Conservation (phyloP, 768 basidiomycete genomes). For the Serendipita indica region DNA sequence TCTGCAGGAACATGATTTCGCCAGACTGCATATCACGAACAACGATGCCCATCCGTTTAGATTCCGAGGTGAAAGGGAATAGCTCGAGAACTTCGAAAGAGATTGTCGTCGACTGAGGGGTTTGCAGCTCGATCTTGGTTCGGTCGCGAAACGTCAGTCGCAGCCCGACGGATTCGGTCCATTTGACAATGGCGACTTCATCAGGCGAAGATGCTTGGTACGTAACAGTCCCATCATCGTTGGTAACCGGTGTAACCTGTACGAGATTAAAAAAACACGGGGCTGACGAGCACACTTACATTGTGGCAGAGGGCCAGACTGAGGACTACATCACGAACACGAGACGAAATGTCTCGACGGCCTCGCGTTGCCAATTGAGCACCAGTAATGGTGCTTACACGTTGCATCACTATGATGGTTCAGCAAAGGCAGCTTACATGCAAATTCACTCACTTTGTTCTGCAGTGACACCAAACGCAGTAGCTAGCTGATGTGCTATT, state of each 20-base stretch:
- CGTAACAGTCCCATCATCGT: conserved; percentile 87
- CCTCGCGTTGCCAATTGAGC: conserved; percentile 75
- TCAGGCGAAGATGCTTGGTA: conserved; percentile 99
- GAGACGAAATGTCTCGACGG: conserved; percentile 84
- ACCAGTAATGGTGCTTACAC: conserved; percentile 37
- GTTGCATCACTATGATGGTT: conserved; percentile 39
- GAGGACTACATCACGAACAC: conserved; percentile 82
- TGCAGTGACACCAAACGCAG: conserved; percentile 57
- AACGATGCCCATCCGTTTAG: conserved; percentile 97
- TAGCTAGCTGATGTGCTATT: conserved; percentile 77
- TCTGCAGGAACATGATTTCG: conserved; percentile 83
- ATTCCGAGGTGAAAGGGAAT: conserved; percentile 97
- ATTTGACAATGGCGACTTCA: conserved; percentile 95
- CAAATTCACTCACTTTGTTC: conserved; percentile 38
- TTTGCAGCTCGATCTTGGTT: conserved; percentile 71
- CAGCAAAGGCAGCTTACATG: conserved; percentile 19
- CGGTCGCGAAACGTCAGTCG: conserved; percentile 83
- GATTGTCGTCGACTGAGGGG: conserved; percentile 46
- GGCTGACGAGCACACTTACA: conserved; percentile 38
- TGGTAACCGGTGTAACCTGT: conserved; percentile 87
- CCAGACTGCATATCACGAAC: conserved; percentile 63
- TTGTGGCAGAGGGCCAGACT: conserved; percentile 95
- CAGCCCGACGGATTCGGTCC: conserved; percentile 90
- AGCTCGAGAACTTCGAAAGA: conserved; percentile 80
- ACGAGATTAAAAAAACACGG: background rate